phyloP scores from a whole-genome alignment of 331 rosid species.

The Rosa hybrid region DNA sequence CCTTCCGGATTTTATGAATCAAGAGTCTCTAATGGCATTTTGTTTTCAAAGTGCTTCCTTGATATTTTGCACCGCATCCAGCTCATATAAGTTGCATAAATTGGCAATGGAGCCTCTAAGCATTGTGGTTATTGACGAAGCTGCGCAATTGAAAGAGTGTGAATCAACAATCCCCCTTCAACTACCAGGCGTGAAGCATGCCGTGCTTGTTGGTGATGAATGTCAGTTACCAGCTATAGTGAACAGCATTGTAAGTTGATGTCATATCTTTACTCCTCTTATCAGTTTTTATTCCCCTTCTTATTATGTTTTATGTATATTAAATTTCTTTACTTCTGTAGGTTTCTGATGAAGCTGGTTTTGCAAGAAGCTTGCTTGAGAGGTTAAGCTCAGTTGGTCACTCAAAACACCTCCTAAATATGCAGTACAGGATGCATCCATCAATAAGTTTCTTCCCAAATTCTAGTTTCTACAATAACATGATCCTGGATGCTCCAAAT shows the following conservation, averaged over 20 bases:
- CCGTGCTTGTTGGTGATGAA: constrained; percentile 72
- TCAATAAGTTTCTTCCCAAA: constrained; percentile 64
- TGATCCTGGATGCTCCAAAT: constrained; percentile 32
- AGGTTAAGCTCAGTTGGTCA: constrained; percentile 47
- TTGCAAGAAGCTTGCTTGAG: constrained; percentile 68
- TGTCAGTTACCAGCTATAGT: constrained; percentile 63
- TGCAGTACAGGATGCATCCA: constrained; percentile 79
- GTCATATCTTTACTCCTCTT: not conserved
- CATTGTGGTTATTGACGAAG: constrained; percentile 65
- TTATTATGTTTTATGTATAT: not conserved
- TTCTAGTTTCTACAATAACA: constrained; percentile 28
- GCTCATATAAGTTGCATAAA: constrained; percentile 53
- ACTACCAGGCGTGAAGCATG: constrained; percentile 55
- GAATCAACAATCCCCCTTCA: constrained; percentile 64
- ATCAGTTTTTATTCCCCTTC: not conserved
- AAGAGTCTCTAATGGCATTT: constrained; percentile 32
- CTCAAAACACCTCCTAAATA: constrained; percentile 48
- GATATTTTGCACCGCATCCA: constrained; percentile 67
- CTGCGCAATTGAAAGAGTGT: constrained; percentile 66
- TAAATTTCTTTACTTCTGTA: not conserved
- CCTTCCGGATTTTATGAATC: constrained; percentile 30
- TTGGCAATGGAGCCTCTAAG: constrained; percentile 39
- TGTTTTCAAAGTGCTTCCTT: constrained; percentile 60
- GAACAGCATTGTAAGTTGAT: constrained; percentile 44
- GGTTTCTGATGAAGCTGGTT: constrained; percentile 56